Evolutionary conservation across 2,329 filamentous ascomycete genomes (phyloP).

Genomic region (Penicillium polonicum): DNA sequence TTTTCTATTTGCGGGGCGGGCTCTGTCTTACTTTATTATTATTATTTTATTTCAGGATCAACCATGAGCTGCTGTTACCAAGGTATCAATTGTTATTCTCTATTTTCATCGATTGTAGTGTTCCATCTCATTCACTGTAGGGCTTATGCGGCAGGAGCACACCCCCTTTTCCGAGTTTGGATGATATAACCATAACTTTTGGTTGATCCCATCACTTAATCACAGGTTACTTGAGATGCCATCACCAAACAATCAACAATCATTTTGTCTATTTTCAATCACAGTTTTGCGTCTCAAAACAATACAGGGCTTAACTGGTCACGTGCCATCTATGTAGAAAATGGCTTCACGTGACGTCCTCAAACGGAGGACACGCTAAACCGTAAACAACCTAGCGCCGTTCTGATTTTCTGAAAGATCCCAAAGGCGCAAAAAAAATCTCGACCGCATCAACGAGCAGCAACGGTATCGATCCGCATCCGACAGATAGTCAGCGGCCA

Average conservation of each 20-base stretch:
- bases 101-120: neutral
- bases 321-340: constrained; percentile 31
- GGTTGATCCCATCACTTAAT: neutral
- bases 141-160: neutral
- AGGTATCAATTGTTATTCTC: neutral
- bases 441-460: constrained; percentile 42
- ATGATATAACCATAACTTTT: neutral
- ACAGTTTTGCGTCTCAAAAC: neutral
- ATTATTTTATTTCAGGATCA: neutral
- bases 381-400: constrained; percentile 27
- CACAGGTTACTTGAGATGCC: too few species aligned
- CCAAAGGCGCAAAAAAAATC: constrained; percentile 41
- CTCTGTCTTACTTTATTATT: constrained; percentile 8
- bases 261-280: neutral
- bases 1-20: constrained; percentile 8
- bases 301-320: constrained; percentile 24
- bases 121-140: neutral
- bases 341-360: constrained; percentile 23
- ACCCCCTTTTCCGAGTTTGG: neutral
- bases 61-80: neutral
- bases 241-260: neutral
- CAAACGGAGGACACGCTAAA: constrained; percentile 29
- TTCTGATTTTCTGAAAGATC: constrained; percentile 43
- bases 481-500: constrained; percentile 30
- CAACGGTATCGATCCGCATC: constrained; percentile 36